A percentile compares a stretch with the other conserved stretches of the same genome.
These are phyloP conservation scores for Phanerodontia chrysosporium DNA, from an alignment of 768 basidiomycete species.

Conservation along the genomic window DNA sequence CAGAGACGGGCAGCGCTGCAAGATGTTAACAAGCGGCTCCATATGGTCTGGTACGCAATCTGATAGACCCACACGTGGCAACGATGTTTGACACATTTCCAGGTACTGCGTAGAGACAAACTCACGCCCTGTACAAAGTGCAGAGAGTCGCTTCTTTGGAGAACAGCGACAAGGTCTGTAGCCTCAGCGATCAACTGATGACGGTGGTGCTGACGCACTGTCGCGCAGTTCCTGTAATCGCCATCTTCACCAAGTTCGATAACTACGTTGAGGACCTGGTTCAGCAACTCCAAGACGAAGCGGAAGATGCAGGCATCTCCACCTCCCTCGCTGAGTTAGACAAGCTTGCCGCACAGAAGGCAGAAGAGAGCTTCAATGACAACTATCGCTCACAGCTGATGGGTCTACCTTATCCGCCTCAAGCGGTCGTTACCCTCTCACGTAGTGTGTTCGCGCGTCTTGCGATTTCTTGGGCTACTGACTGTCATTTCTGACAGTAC, in stretches of 20 bases:
- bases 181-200: not conserved
- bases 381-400: not conserved
- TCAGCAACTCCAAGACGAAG: not conserved
- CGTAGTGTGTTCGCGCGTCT: not conserved
- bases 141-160: not conserved
- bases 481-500: not conserved
- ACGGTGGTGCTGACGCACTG: not conserved
- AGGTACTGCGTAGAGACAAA: not conserved
- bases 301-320: not conserved
- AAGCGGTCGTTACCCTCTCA: not conserved
- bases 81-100: too few species aligned
- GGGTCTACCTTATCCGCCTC: not conserved
- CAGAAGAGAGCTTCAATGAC: not conserved
- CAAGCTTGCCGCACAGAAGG: not conserved
- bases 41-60: slow-evolving; percentile 1
- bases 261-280: not conserved
- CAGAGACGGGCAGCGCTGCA: not conserved
- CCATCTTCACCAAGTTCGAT: not conserved
- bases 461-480: not conserved
- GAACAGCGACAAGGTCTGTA: not conserved
- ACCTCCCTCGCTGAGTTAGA: not conserved
- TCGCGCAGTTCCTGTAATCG: slow-evolving; percentile 1
- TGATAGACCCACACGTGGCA: too few species aligned
- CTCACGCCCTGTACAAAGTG: not conserved
- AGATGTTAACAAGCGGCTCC: not conserved